phyloP scores from a whole-genome alignment of 1,284 basidiomycete species.

The Sutorius eximius region DNA sequence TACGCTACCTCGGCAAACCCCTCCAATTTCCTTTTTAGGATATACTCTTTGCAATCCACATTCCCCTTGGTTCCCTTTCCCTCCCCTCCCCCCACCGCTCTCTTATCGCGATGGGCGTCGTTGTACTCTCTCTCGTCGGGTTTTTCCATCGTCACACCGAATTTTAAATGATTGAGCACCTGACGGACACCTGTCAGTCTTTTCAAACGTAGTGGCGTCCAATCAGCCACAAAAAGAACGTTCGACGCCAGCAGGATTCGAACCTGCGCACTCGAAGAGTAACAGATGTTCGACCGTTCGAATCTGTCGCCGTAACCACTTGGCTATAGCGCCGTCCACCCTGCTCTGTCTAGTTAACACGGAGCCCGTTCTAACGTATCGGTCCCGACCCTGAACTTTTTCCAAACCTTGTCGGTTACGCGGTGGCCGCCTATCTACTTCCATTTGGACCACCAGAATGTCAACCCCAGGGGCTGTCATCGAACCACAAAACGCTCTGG shows the following conservation, averaged over 20 bases:
- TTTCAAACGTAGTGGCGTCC: not conserved
- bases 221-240: not conserved
- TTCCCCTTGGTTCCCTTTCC: no score
- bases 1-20: no score
- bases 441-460: conserved; percentile 4
- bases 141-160: not conserved
- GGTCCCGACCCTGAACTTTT: not conserved
- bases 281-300: conserved; percentile 28
- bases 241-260: conserved; percentile 42
- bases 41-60: conserved; percentile 12
- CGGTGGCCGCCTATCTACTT: not conserved
- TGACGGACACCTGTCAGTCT: not conserved
- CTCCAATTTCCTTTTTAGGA: conserved; percentile 3
- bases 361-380: not conserved
- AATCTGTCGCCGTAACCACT: conserved; percentile 58
- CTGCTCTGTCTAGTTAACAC: not conserved
- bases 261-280: conserved; percentile 44
- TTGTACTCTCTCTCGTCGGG: not conserved
- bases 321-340: conserved; percentile 43
- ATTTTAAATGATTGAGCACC: not conserved
- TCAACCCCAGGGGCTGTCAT: not conserved
- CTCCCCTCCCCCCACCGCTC: no score
- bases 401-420: not conserved
- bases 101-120: not conserved
- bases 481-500: conserved; percentile 14